phyloP scores from a whole-genome alignment of 176 grass and related monocot genomes.

The Oropetium thomaeum region DNA sequence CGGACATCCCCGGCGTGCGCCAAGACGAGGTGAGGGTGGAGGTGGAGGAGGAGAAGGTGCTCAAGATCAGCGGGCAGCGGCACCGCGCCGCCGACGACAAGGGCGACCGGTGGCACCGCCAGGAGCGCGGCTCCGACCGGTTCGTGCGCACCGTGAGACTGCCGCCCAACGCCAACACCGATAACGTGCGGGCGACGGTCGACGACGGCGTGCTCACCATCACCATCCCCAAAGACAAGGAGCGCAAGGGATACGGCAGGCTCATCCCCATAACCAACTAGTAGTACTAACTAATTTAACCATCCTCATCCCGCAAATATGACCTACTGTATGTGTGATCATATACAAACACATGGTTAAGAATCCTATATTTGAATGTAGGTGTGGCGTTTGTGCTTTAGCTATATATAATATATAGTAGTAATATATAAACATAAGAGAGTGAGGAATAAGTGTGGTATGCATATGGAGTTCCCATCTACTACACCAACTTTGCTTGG shows the following conservation, averaged over 20 bases:
- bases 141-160: constrained; percentile 52
- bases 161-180: constrained; percentile 46
- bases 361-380: too few relatives aligned
- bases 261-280: constrained; percentile 59
- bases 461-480: not conserved
- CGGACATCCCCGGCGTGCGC: constrained; percentile 56
- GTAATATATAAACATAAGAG: not conserved
- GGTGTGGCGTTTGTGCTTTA: too few relatives aligned
- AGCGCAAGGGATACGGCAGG: constrained; percentile 24
- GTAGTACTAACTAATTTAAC: not conserved
- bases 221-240: constrained; percentile 59
- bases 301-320: not conserved
- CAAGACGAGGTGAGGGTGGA: constrained; percentile 62
- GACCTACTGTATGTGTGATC: not conserved
- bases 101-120: constrained; percentile 61
- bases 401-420: too few relatives aligned
- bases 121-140: constrained; percentile 45
- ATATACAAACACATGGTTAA: too few relatives aligned
- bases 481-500: constrained; percentile 1
- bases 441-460: not conserved
- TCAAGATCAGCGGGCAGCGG: constrained; percentile 59
- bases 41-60: constrained; percentile 68
- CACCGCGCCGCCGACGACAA: constrained; percentile 45
- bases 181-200: constrained; percentile 30
- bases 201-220: constrained; percentile 65